These are phyloP conservation scores for Colletotrichum ledebouriae DNA, from an alignment of 2,329 filamentous ascomycete species.

Conservation along the genomic window DNA sequence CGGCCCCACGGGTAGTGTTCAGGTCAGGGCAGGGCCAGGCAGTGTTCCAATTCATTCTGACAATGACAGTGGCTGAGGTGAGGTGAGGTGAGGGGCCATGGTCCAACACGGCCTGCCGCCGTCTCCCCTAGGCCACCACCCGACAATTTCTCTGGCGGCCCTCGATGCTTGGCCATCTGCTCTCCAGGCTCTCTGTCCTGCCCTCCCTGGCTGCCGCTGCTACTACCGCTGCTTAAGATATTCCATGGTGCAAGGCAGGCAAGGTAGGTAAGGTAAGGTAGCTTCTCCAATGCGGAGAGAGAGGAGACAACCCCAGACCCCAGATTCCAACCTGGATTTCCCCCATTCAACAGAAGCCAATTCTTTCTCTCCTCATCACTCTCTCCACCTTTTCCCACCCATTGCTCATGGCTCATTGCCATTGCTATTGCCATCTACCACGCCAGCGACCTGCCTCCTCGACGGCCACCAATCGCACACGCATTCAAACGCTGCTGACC, in stretches of 20 bases:
- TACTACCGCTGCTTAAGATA: background rate
- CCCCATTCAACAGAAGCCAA: constrained; percentile 46
- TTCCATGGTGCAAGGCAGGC: too few species aligned
- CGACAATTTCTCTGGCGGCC: background rate
- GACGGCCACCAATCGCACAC: constrained; percentile 21
- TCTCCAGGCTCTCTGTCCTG: constrained; percentile 2
- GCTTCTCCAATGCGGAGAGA: constrained; percentile 58
- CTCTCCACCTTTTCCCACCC: constrained; percentile 48
- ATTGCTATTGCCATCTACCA: constrained; percentile 15
- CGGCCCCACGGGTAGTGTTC: background rate
- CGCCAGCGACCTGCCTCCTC: background rate
- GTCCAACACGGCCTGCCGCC: background rate
- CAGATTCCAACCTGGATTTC: constrained; percentile 41
- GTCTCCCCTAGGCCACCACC: background rate
- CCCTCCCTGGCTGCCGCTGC: constrained; percentile 12
- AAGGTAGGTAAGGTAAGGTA: constrained; percentile 44
- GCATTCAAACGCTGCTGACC: constrained; percentile 42
- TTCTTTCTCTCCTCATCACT: constrained; percentile 44
- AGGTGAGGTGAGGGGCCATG: background rate
- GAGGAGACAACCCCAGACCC: constrained; percentile 53
- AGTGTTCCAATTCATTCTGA: too few species aligned
- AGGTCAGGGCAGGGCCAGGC: too few species aligned
- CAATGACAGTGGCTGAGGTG: too few species aligned
- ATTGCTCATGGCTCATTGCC: constrained; percentile 46
- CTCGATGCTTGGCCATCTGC: background rate